Evolutionary conservation across 257 asterid species (phyloP).

Genomic region (Voacanga thouarsii): DNA sequence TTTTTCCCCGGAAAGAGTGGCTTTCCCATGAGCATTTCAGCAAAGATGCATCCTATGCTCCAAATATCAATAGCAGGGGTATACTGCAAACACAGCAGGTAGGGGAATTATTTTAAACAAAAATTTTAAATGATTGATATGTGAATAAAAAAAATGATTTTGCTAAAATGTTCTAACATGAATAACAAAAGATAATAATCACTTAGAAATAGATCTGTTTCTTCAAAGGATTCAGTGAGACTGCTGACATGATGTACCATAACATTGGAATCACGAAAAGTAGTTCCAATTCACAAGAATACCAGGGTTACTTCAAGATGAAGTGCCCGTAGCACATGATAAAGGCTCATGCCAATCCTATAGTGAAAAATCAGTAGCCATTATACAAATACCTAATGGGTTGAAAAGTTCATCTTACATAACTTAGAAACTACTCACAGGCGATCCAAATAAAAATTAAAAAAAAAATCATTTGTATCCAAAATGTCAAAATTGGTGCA

Average conservation of each 20-base stretch:
- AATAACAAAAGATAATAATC: not conserved
- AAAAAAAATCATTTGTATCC: not conserved
- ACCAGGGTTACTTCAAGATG: not conserved
- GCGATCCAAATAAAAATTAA: not conserved
- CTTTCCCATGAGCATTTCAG: constrained; percentile 79
- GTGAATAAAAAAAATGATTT: not conserved
- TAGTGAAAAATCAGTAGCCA: not conserved
- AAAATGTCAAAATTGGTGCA: not conserved
- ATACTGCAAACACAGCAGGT: constrained; percentile 53
- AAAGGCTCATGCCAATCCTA: not conserved
- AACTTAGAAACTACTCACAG: not conserved
- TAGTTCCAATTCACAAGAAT: not conserved
- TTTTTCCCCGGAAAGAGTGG: constrained; percentile 89
- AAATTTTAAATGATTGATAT: not conserved
- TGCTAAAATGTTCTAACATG: not conserved
- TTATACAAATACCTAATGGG: not conserved
- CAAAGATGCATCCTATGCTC: constrained; percentile 97
- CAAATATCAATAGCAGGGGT: constrained; percentile 95
- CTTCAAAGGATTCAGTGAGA: not conserved
- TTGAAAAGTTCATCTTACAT: not conserved
- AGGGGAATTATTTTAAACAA: not conserved
- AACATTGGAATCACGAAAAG: not conserved
- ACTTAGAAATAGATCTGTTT: not conserved
- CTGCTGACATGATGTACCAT: not conserved
- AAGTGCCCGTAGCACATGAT: not conserved